Evolutionary conservation across 1,139 yeast genomes (phyloP).

Genomic region (Barnettozyma hawaiiensis): DNA sequence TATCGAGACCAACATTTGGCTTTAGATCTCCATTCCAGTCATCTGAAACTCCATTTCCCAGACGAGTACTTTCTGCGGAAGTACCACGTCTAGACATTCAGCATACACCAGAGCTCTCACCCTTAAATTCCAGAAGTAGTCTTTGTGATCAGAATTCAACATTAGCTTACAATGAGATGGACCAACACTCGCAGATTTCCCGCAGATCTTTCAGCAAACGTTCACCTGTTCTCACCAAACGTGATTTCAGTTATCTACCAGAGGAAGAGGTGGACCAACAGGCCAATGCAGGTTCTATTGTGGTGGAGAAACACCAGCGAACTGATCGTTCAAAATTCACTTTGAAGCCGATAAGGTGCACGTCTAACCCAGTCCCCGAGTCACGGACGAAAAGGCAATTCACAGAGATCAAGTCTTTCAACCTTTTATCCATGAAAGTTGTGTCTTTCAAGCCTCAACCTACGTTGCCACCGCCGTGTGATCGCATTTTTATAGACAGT

Average conservation of each 20-base stretch:
- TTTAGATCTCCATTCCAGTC: conserved; percentile 4
- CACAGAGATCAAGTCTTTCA: conserved; percentile 14
- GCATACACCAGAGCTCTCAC: not conserved
- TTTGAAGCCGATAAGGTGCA: conserved; percentile 21
- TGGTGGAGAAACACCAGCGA: not conserved
- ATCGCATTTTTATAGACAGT: not conserved
- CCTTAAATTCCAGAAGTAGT: not conserved
- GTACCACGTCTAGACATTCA: not conserved
- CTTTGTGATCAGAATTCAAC: not conserved
- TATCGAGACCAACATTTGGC: conserved; percentile 4
- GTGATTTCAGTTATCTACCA: not conserved
- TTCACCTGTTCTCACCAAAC: not conserved
- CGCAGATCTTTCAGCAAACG: conserved; percentile 2
- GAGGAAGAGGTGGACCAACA: not conserved
- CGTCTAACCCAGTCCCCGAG: conserved; percentile 7
- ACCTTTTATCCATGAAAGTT: conserved; percentile 6
- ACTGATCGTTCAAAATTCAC: conserved; percentile 1
- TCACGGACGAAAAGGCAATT: conserved; percentile 1
- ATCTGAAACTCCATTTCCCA: not conserved
- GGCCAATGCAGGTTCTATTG: not conserved
- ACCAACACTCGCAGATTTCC: not conserved
- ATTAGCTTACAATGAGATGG: not conserved
- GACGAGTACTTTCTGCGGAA: not conserved
- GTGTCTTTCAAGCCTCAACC: too few species aligned
- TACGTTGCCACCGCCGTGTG: not conserved